Evolutionary conservation across 805 yeast species (phyloP), one percentile per base, ranked within the genome.

Genomic region (Monosporozyma yasuniensis): DNA sequence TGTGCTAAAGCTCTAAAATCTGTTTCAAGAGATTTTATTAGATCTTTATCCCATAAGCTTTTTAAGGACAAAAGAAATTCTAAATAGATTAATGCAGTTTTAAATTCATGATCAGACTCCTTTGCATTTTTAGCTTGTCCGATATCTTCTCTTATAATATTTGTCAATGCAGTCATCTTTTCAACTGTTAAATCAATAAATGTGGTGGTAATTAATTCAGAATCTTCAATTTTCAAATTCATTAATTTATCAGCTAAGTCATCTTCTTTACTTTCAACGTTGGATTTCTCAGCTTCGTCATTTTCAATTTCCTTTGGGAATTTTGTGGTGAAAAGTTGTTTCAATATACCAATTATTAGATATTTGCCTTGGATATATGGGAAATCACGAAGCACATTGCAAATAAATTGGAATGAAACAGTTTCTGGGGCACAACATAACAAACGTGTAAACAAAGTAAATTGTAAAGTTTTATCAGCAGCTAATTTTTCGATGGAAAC

Each of bases 381-480:
- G 59, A 91, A 84, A 47, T 76, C 71, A 27, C 71, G 68, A 47
- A 91, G 70, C 0, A 88, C 74, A 59, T 87, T 88, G 22, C 72
- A 60, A 14, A 87, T 68, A 60, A 84, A 86, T 2, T 70, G 69
- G 65, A 79, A 87, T 0, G 84, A 67, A 11, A 73, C 65, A 1
- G 70, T 69, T 52, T 85, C 87, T 0, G 81, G 77, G 30, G 81
- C 65, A 19, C 76, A 61, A 8, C 84, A 75, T 56, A 91, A 67
- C 1, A 87, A 59, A 56, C 81, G 80, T 1, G 85, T 80, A 34
- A 87, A 65, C 42, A 87, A 68, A 0, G 90, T 81, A 57, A 80
- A 77, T 10, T 75, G 70, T 28, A 79, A 69, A 55, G 64, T 60
- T 56, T 77, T 60, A 37, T 72, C 64, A 34, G 74, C 70, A 49